Evolutionary conservation across 805 yeast genomes (phyloP), one percentile per base, ranked within the genome.

Genomic region (Lipomyces yamadae): DNA sequence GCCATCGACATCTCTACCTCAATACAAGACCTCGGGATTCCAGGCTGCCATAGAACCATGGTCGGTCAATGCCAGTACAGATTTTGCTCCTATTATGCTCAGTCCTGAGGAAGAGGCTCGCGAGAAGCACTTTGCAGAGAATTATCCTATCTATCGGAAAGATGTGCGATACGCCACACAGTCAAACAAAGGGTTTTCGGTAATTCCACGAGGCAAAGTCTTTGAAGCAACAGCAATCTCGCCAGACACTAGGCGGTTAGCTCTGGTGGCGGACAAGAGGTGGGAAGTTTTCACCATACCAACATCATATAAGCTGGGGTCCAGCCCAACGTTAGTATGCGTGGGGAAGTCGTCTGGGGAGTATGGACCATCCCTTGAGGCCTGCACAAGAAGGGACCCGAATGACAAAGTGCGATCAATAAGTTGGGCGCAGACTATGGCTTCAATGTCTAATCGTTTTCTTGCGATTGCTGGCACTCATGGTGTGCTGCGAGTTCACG

Each of bases 61-160:
- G 69, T 48, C 60, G 13, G 18, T 50, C 18, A 34, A 42, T 18
- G 11, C 45, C 6, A 61, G 60, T 3, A 4, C 52, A 8, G 65
- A 58, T 15, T 64, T 61, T 35, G 59, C 55, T 13, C 70, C 65
- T 50, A 39, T 66, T 18, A 35, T 68, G 56, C 63, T 67, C 58
- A 45, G 57, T 11, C 62, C 70, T 11, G 71, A 67, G 30, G 73
- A 71, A 56, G 70, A 75, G 29, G 74, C 74, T 58, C 86, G 87
- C 69, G 97, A 91, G 74, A 81, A 84, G 63, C 82, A 86, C 62
- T 91, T 88, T 76, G 87, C 88, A 4, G 89, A 87, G 72, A 91
- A 94, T 72, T 92, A 91, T 77, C 98, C 98, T 0, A 85, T 87
- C 63, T 90, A 89, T 74, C 82, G 97, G 66, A 88, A 85, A 68